Evolutionary conservation across 1,284 basidiomycete genomes (phyloP).

Genomic region (Cryptococcus sp.): DNA sequence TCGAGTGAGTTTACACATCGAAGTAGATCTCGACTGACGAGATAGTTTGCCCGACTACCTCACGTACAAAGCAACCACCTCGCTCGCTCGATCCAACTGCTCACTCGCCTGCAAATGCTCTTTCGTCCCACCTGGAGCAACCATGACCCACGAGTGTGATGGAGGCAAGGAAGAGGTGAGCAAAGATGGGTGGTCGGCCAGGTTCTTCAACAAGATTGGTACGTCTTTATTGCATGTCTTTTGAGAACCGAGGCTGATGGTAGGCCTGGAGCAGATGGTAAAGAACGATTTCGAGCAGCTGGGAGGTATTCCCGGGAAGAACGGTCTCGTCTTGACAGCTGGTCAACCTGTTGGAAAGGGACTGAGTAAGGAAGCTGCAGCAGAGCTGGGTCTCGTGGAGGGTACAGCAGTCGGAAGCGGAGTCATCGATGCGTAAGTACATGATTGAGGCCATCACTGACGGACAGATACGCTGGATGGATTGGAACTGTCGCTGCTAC

Average conservation of each 20-base stretch:
- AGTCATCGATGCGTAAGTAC: constrained; percentile 82
- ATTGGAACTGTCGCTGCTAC: constrained; percentile 90
- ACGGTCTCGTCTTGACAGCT: constrained; percentile 70
- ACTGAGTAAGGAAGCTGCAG: constrained; percentile 68
- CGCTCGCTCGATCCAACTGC: constrained; percentile 77
- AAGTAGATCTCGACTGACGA: no score
- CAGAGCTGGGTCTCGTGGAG: constrained; percentile 74
- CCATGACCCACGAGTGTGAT: constrained; percentile 41
- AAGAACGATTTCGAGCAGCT: constrained; percentile 66
- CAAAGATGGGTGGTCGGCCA: constrained; percentile 71
- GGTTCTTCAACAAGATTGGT: constrained; percentile 80
- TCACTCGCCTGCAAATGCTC: constrained; percentile 96
- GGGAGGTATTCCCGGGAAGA: constrained; percentile 61
- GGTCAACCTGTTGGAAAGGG: constrained; percentile 86
- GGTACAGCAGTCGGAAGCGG: constrained; percentile 94
- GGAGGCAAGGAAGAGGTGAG: constrained; percentile 41
- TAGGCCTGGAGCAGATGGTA: constrained; percentile 45
- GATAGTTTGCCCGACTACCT: constrained; percentile 84
- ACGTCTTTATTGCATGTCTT: constrained; percentile 7
- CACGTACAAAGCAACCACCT: constrained; percentile 82
- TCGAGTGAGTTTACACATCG: constrained; percentile 70
- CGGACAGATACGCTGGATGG: constrained; percentile 87
- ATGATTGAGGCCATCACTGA: neutral
- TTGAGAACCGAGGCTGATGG: neutral
- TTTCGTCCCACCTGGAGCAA: constrained; percentile 68